A percentile compares a stretch with the other conserved stretches of the same genome.
These are phyloP conservation scores for Blastomyces parvus DNA, from an alignment of 2,329 filamentous ascomycete species.

Conservation along the genomic window DNA sequence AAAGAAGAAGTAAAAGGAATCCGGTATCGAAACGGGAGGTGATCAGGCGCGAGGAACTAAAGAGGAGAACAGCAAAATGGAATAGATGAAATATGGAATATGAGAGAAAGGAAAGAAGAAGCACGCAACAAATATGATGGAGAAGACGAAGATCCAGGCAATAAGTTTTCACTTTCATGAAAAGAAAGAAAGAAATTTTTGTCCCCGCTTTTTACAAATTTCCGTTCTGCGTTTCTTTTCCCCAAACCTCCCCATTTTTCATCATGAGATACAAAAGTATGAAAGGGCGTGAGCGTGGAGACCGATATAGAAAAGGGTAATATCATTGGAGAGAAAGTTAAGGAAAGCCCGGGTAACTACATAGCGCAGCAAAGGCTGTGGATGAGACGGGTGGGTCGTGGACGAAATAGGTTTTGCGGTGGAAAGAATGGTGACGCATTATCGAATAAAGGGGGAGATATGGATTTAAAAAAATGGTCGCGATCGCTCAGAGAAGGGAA, in stretches of 20 bases:
- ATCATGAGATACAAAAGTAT: background rate
- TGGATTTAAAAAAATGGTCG: background rate
- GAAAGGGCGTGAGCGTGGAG: background rate
- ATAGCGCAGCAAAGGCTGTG: background rate
- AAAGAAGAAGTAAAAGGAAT: background rate
- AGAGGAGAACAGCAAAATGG: background rate
- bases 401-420: background rate
- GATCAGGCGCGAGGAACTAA: background rate
- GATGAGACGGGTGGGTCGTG: slow-evolving; percentile 5
- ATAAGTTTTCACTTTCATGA: background rate
- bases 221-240: background rate
- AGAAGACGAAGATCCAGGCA: background rate
- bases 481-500: slow-evolving; percentile 62
- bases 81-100: background rate
- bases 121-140: background rate
- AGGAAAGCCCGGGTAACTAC: background rate
- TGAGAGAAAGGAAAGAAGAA: background rate
- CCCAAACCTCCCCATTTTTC: background rate
- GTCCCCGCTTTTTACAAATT: no score
- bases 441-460: slow-evolving; percentile 2
- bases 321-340: slow-evolving; percentile 10
- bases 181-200: background rate
- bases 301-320: background rate
- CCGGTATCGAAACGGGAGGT: background rate
- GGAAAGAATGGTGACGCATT: slow-evolving; percentile 3